Evolutionary conservation across 495 filamentous ascomycete genomes (phyloP).

Genomic region (Penicillium flavigenum): DNA sequence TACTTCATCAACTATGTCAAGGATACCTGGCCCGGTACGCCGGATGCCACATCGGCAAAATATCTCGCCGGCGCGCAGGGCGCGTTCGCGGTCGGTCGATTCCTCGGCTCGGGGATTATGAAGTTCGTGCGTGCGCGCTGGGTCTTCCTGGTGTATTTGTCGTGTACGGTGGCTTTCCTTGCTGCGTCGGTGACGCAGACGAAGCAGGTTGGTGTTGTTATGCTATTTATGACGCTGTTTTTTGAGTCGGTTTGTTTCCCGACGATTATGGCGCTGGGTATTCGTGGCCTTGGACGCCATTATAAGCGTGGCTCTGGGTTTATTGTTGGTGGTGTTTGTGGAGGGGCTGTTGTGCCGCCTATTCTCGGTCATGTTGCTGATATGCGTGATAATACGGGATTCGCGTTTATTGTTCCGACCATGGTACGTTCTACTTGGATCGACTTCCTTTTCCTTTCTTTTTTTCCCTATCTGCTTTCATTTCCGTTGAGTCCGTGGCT

Average conservation of each 20-base stretch:
- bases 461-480: background rate
- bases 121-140: slow-evolving; percentile 51
- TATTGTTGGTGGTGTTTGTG: slow-evolving; percentile 58
- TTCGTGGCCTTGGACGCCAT: slow-evolving; percentile 58
- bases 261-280: slow-evolving; percentile 61
- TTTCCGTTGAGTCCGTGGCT: background rate
- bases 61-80: slow-evolving; percentile 56
- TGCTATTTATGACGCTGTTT: slow-evolving; percentile 58
- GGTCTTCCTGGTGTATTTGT: slow-evolving; percentile 48
- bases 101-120: slow-evolving; percentile 51
- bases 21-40: slow-evolving; percentile 39
- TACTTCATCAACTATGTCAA: slow-evolving; percentile 63
- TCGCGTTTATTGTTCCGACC: slow-evolving; percentile 57
- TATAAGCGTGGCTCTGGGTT: slow-evolving; percentile 58
- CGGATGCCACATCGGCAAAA: slow-evolving; percentile 47
- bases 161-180: slow-evolving; percentile 41
- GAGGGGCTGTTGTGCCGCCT: slow-evolving; percentile 54
- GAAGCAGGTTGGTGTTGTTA: slow-evolving; percentile 47
- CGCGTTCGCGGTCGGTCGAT: slow-evolving; percentile 56
- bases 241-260: slow-evolving; percentile 64
- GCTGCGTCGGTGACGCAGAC: slow-evolving; percentile 36
- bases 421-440: slow-evolving; percentile 36
- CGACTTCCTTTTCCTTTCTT: background rate
- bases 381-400: slow-evolving; percentile 45
- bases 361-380: slow-evolving; percentile 52